Evolutionary conservation across 768 basidiomycete species (phyloP).

Genomic region (Termitomyces sp.): DNA sequence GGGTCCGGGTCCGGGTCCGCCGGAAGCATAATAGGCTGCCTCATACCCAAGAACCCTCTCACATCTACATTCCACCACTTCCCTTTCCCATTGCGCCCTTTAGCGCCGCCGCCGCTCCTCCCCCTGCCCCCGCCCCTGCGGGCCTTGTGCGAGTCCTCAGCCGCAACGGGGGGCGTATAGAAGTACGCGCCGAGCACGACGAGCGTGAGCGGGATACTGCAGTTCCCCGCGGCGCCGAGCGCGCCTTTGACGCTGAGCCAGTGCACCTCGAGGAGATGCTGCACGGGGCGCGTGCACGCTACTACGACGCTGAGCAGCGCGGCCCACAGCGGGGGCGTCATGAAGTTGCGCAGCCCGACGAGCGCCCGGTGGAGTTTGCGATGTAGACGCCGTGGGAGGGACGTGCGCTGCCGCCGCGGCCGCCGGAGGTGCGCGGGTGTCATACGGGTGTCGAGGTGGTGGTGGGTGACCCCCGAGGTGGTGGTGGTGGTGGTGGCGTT

Average conservation of each 20-base stretch:
- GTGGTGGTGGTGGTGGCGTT: not conserved
- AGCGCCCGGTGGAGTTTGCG: conserved; percentile 24
- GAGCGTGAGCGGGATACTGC: conserved; percentile 84
- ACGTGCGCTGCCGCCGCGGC: not conserved
- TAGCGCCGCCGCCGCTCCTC: not conserved
- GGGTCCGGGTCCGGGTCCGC: not conserved
- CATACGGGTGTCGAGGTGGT: not conserved
- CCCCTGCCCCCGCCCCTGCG: not conserved
- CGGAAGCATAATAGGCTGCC: conserved; percentile 11
- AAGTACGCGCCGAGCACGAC: conserved; percentile 94
- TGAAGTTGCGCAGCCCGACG: conserved; percentile 56
- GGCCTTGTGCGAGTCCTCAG: not conserved
- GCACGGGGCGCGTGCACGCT: conserved; percentile 71
- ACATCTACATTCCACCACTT: conserved; percentile 23
- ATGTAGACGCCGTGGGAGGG: conserved; percentile 16
- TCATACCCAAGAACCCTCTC: conserved; percentile 36
- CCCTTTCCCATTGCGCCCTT: too few relatives aligned
- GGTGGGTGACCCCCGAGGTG: not conserved
- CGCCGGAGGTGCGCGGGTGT: not conserved
- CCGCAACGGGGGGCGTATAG: conserved; percentile 36
- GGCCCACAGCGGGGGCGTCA: conserved; percentile 88
- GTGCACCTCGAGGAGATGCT: conserved; percentile 61
- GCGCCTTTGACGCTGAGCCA: conserved; percentile 67
- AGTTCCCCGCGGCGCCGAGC: conserved; percentile 61
- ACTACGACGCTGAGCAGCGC: conserved; percentile 71